Conservation (phyloP, 169 alveolate genomes). For the Plasmodium chabaudi region DNA sequence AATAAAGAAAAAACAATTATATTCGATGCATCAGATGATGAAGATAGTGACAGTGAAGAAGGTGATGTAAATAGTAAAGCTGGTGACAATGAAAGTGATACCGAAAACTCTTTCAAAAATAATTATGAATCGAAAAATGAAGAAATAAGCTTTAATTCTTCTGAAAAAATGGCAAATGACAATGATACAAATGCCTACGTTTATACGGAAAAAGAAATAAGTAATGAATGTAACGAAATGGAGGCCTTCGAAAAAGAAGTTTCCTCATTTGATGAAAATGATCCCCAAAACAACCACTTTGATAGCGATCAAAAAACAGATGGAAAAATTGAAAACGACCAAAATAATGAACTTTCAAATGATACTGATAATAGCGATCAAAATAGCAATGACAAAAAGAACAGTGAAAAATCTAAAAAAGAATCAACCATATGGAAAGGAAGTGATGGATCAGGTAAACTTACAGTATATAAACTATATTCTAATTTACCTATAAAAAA, state of each 20-base stretch:
- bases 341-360: neutral
- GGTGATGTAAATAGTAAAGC: constrained; percentile 54
- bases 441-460: constrained; percentile 82
- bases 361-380: neutral
- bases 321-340: too few relatives aligned
- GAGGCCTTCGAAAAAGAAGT: too few relatives aligned
- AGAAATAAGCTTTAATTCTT: constrained; percentile 18
- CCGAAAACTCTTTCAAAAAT: neutral
- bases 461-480: constrained; percentile 89
- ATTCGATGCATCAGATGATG: constrained; percentile 76
- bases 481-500: constrained; percentile 84
- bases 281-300: too few relatives aligned
- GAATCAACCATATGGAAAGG: constrained; percentile 80
- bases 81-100: neutral
- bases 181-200: too few relatives aligned
- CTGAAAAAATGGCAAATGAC: constrained; percentile 11
- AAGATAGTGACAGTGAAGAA: constrained; percentile 40
- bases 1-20: constrained; percentile 64
- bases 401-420: constrained; percentile 54
- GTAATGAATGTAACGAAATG: too few relatives aligned
- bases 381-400: constrained; percentile 14
- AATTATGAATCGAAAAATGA: neutral
- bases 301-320: too few relatives aligned
- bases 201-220: too few relatives aligned
- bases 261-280: too few relatives aligned